phyloP scores from a whole-genome alignment of 768 basidiomycete species.

The Tulasnella sp. region DNA sequence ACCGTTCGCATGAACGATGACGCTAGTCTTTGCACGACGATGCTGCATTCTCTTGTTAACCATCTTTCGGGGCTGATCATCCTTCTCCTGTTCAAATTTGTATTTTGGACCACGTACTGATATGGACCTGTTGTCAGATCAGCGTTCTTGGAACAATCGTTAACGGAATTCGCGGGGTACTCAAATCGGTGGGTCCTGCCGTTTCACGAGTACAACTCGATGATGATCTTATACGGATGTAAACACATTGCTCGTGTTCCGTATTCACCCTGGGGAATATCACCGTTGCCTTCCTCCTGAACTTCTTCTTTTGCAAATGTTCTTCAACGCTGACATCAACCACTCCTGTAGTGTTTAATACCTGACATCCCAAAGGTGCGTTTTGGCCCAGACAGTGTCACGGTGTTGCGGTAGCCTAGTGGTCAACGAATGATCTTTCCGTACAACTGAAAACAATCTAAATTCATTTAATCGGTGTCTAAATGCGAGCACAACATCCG shows the following conservation, averaged over 20 bases:
- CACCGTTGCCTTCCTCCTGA: conserved; percentile 32
- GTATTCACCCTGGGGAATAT: conserved; percentile 22
- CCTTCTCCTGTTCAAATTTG: background rate
- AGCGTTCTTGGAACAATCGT: background rate
- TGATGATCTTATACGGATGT: conserved; percentile 26
- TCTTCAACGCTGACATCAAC: background rate
- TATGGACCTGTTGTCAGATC: background rate
- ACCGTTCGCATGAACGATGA: background rate
- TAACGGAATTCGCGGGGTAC: background rate
- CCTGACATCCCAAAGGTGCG: background rate
- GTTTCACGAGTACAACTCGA: background rate
- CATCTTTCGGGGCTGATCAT: conserved; percentile 33
- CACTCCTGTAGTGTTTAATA: background rate
- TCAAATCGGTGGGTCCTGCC: background rate
- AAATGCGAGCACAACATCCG: background rate
- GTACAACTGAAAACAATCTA: background rate
- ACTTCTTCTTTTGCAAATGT: background rate
- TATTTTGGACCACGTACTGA: too few relatives aligned
- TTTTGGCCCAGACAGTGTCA: background rate
- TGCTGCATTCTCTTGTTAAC: conserved; percentile 28
- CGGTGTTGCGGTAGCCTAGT: background rate
- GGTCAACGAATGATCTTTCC: background rate
- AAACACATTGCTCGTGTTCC: conserved; percentile 27
- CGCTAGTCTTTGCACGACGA: conserved; percentile 23
- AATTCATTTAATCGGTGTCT: background rate